Evolutionary conservation across 768 basidiomycete genomes (phyloP), one percentile per base, ranked within the genome.

Genomic region (Russula emetica): DNA sequence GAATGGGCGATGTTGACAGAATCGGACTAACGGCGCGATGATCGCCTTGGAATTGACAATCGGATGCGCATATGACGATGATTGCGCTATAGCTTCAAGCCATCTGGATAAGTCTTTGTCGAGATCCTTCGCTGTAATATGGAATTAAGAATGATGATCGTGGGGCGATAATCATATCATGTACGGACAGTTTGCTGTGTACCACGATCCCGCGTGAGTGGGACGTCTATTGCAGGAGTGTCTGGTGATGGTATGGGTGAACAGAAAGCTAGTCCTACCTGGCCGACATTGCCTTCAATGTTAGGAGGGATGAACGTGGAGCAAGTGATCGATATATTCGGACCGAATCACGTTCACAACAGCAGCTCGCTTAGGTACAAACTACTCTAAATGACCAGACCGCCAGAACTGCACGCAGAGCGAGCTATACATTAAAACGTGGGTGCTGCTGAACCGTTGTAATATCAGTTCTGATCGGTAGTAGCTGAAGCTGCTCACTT

Each of bases 121-220:
- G 24, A 98, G 81, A 59, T 81, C 74, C 40, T 76, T 70, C 5
- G 75, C 91, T 94, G 32, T 61, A 57, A 62, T 38, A 55, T 28
- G 32, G 18, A 47, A 36, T 34, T 40, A 52, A 59, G 50, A 50
- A n/a, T 20, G 22, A 44, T 50, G n/a, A 50, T 11, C 36, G 4
- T 34, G 16, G 44, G 5, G 22, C 38, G 28, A 44, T 14, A 9
- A 24, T 14, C 11, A 18, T 34, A 11, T 38, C 22, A 30, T 49
- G 7, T 49, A 72, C 72, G 16, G 70, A 90, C 93, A 79, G 69
- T 91, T 77, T 52, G 74, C 79, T 22, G 84, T 85, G 75, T 98
- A 98, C 96, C 96, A 98, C 63, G 85, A 86, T 42, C 88, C 89
- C 2, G 94, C 94, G 77, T 98, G 95, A 1, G 88, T 85, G 1